These are phyloP conservation scores for Euphorbia lathyris DNA, from an alignment of 345 rosid species.

Conservation along the genomic window DNA sequence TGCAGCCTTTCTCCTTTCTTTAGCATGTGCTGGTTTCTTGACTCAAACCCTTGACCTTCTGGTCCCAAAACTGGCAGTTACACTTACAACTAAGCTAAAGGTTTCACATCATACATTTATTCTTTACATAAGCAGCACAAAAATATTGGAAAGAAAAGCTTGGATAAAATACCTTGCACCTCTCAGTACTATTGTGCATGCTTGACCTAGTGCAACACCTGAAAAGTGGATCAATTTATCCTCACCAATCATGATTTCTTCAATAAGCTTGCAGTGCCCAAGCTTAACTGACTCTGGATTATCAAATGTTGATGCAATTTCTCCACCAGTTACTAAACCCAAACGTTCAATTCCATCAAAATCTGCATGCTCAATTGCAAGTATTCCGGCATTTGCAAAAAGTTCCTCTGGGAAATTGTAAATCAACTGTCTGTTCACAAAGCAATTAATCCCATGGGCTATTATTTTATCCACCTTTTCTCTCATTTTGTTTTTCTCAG, in stretches of 20 bases:
- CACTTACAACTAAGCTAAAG: not conserved
- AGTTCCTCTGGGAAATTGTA: slow-evolving; percentile 98
- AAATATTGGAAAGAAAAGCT: not conserved
- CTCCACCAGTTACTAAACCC: slow-evolving; percentile 94
- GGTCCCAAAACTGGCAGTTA: too few relatives aligned
- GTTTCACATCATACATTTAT: not conserved
- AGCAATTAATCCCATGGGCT: slow-evolving; percentile 91
- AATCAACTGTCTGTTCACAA: slow-evolving; percentile 96
- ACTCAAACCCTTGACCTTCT: not conserved
- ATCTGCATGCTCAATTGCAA: slow-evolving; percentile 99
- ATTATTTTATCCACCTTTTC: slow-evolving; percentile 95
- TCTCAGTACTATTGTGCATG: slow-evolving; percentile 89
- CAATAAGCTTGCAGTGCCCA: slow-evolving; percentile 90
- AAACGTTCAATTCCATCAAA: slow-evolving; percentile 97
- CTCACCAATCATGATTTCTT: slow-evolving; percentile 99
- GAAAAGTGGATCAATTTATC: slow-evolving; percentile 97
- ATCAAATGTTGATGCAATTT: slow-evolving; percentile 95
- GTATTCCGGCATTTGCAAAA: slow-evolving; percentile 95
- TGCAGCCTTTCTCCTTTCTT: too few relatives aligned
- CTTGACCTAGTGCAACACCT: slow-evolving; percentile 95
- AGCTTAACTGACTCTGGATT: slow-evolving; percentile 97
- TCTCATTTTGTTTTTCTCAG: slow-evolving; percentile 98
- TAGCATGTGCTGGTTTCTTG: not conserved
- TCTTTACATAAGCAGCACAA: not conserved
- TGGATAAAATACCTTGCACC: slow-evolving; percentile 69